Base-by-base conservation (phyloP, 192 early-diverging fungal genomes). In the Entomortierella lignicola region DNA sequence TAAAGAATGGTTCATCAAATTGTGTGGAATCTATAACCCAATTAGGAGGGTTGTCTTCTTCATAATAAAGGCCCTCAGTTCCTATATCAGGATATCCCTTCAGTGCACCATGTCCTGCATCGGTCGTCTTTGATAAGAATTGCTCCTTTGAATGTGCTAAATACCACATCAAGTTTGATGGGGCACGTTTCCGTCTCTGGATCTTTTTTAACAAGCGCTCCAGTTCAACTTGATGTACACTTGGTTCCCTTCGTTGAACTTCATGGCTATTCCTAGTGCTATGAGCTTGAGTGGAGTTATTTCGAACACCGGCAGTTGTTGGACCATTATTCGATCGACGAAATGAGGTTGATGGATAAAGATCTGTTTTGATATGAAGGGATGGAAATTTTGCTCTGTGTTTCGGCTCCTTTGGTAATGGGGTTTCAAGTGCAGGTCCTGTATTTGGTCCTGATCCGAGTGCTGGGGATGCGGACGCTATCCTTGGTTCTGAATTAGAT, bases 151-250 rank as follows among this genome's bases (percentile, higher is more conserved):
- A 69, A 50, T 66, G 75, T 0, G 61, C 51, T 6, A 67, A 67
- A 23, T 79, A 79, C 75, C 75, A 79, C 26, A 30, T 32, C 43
- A 79, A 37, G 26, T 79, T 79, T 17, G 75, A 79, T n/a, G 75
- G 75, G 0, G 75, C 75, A 21, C 68, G 54, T 21, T 79, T 79
- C 48, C 75, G 66, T 12, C 62, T 37, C 30, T 79, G 67, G 42
- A 79, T 69, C 31, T 79, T 79, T 48, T 79, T 79, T 11, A 79
- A 32, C 25, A 70, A 53, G 20, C 75, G 75, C 62, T 79, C 75
- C 32, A 79, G 44, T 37, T 58, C 75, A 8, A 70, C 30, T 42
- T 79, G 75, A 67, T 68, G 65, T 25, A 65, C 55, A 31, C 75
- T 79, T 2, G 63, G 66, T 6, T 48, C 55, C 34, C 63, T 79